Conservation (phyloP, 257 asterid genomes). For the Solanum sejunctum region DNA sequence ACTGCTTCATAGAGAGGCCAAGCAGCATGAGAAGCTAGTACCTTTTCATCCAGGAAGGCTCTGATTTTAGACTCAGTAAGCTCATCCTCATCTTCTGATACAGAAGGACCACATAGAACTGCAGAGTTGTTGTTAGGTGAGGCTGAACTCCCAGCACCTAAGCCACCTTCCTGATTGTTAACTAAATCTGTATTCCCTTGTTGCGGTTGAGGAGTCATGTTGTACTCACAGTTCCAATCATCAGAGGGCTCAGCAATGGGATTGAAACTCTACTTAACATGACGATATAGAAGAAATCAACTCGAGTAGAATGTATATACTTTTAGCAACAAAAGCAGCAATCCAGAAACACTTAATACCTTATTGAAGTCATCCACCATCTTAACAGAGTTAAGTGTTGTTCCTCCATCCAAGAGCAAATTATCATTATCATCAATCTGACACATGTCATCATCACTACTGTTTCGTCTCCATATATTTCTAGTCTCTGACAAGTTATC, state of each 20-base stretch:
- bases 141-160: not conserved
- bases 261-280: constrained; percentile 19
- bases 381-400: not conserved
- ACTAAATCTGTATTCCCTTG: not conserved
- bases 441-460: constrained; percentile 15
- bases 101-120: constrained; percentile 6
- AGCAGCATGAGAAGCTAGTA: not conserved
- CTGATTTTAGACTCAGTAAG: constrained; percentile 29
- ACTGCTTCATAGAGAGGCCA: not conserved
- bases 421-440: constrained; percentile 19
- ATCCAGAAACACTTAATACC: constrained; percentile 3
- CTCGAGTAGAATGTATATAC: not conserved
- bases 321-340: not conserved
- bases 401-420: not conserved
- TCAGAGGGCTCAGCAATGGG: constrained; percentile 15
- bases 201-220: not conserved
- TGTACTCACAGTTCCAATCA: constrained; percentile 13
- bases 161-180: not conserved
- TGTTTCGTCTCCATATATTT: not conserved
- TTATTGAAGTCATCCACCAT: constrained; percentile 7
- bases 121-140: constrained; percentile 8
- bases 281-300: not conserved
- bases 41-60: constrained; percentile 32
- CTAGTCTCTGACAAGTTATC: constrained; percentile 5
- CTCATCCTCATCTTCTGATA: constrained; percentile 30